Conservation (phyloP, 805 yeast species). For the Metschnikowia bowlesiae region DNA sequence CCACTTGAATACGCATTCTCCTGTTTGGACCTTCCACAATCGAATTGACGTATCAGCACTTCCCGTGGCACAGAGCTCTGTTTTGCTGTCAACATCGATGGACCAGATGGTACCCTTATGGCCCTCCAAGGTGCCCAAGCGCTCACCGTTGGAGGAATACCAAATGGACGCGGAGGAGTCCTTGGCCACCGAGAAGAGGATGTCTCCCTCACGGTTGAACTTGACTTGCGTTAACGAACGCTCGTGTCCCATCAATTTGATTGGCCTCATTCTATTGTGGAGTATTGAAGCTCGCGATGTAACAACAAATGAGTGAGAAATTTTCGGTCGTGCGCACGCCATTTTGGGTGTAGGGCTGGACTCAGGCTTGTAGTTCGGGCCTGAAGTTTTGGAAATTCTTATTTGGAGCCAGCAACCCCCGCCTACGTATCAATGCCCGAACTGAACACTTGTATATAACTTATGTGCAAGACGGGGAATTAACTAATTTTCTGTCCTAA, state of each 20-base stretch:
- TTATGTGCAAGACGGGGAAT: too few relatives aligned
- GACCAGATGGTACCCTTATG: slow-evolving; percentile 96
- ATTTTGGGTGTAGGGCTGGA: not conserved
- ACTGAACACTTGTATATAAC: too few relatives aligned
- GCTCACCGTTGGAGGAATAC: slow-evolving; percentile 94
- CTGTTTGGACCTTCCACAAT: slow-evolving; percentile 79
- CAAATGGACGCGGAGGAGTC: slow-evolving; percentile 88
- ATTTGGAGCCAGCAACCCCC: too few relatives aligned
- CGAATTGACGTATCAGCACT: slow-evolving; percentile 84
- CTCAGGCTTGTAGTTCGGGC: too few relatives aligned
- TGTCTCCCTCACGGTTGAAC: slow-evolving; percentile 92
- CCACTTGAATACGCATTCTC: slow-evolving; percentile 71
- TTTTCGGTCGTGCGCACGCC: slow-evolving; percentile 9
- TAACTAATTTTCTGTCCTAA: too few relatives aligned
- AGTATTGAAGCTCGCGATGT: not conserved
- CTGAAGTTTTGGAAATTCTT: too few relatives aligned
- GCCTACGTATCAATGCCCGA: too few relatives aligned
- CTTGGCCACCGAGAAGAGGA: slow-evolving; percentile 86
- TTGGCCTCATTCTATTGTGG: slow-evolving; percentile 37
- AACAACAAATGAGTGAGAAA: not conserved
- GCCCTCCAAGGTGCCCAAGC: slow-evolving; percentile 81
- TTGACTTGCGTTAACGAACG: slow-evolving; percentile 96
- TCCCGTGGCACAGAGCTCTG: slow-evolving; percentile 77
- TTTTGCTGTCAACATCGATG: slow-evolving; percentile 72
- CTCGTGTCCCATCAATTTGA: slow-evolving; percentile 86